Base-by-base conservation (phyloP, 768 basidiomycete genomes). In the Gyrodon lividus region DNA sequence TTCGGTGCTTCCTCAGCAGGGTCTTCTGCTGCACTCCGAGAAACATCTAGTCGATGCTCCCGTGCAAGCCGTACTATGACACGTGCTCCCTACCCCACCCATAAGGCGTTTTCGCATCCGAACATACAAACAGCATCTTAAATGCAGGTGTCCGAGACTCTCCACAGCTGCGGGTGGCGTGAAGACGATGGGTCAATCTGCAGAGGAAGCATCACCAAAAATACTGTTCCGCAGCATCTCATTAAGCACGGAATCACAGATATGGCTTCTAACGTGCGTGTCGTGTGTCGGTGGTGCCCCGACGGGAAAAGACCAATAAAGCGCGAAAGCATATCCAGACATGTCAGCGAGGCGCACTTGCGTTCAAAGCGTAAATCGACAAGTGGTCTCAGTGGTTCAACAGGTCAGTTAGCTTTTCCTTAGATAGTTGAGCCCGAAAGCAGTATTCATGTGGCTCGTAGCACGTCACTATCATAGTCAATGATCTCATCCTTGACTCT, bases 311-410 rank as follows among this genome's bases (percentile, higher is more conserved):
- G 0, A 2, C 4, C 0, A 12, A 38, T 65, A 13, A 65, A 64
- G 0, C 57, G 64, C 3, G 59, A 64, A 24, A 49, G 48, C 10
- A 57, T 65, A 3, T 31, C 46, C 1, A 51, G 64, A 0, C 64
- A 65, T 2, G n/a, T 61, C 0, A 35, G 50, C 0, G 64, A 65
- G 33, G 50, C 6, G 5, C 63, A 65, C 20, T 2, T 65, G 6
- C 4, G 41, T 6, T 43, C 5, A 20, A 66, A 20, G 40, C 56
- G 61, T 30, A 35, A 39, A 13, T 17, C 30, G 1, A 31, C 30
- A 31, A 31, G 12, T 4, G 7, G 9, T 31, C 30, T 31, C 10
- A 10, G 12, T 8, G 12, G 30, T 10, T 31, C 30, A 4, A 26
- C 24, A 26, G 24, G 24, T 26, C 24, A 26, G 24, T 26, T 26